Evolutionary conservation across 2,329 filamentous ascomycete species (phyloP).

Genomic region (Gliomastix tumulicola): DNA sequence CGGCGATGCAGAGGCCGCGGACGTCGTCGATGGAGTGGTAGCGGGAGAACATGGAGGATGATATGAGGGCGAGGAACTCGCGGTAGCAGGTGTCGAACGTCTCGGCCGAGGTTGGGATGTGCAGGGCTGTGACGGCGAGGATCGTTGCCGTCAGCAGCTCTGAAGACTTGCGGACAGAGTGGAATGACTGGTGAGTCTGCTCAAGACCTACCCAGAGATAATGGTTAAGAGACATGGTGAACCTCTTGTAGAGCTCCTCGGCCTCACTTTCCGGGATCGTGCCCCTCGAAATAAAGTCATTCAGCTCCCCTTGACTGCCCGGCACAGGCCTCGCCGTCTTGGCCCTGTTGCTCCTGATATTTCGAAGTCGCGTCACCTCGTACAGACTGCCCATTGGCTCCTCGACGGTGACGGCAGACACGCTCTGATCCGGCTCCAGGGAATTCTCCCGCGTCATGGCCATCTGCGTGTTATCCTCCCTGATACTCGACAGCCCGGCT

Average conservation of each 20-base stretch:
- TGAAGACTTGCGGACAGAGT: constrained; percentile 17
- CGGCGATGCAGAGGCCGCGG: constrained; percentile 53
- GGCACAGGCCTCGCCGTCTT: constrained; percentile 7
- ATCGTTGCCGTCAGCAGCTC: constrained; percentile 19
- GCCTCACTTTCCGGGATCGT: constrained; percentile 16
- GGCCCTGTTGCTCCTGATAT: constrained; percentile 19
- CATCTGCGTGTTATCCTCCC: constrained; percentile 12
- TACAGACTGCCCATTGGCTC: constrained; percentile 23
- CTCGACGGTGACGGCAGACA: constrained; percentile 18
- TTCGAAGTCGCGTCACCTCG: constrained; percentile 21
- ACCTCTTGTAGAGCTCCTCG: constrained; percentile 14
- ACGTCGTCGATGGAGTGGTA: constrained; percentile 49
- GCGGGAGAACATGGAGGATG: constrained; percentile 48
- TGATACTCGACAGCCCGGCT: constrained; percentile 5
- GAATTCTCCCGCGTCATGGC: constrained; percentile 24
- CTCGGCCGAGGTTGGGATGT: constrained; percentile 24
- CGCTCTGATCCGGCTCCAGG: constrained; percentile 10
- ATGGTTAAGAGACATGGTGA: constrained; percentile 14
- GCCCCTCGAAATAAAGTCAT: constrained; percentile 20
- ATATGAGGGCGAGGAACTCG: constrained; percentile 50
- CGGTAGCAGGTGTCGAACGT: constrained; percentile 49
- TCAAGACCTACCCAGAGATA: constrained; percentile 24
- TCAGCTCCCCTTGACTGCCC: constrained; percentile 7
- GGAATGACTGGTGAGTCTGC: constrained; percentile 17
- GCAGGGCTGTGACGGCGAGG: constrained; percentile 22